Base-by-base conservation (phyloP, 2,329 filamentous ascomycete genomes). In the Cordyceps cicadae region DNA sequence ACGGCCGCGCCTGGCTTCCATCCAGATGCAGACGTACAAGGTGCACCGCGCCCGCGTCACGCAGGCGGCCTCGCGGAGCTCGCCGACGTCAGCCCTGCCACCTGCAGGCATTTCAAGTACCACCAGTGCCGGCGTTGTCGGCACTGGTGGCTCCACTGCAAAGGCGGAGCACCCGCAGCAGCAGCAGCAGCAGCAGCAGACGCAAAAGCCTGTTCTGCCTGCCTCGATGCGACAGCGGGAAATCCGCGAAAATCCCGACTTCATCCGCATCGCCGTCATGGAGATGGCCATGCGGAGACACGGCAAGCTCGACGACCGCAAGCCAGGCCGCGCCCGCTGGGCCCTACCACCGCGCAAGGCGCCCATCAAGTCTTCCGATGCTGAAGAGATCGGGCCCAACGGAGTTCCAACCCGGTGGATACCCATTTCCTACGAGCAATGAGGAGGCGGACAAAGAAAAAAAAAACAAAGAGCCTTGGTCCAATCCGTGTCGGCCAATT, bases 21-120 rank as follows among this genome's bases (percentile, higher is more conserved):
- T 88, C 62, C 85, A 88, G 69, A 87, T 88, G 85, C 84, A 87
- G 67, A 88, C 86, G 0, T 88, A 88, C 76, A 85, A 84, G 68
- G 78, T 84, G 39, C 79, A 80, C 66, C 77, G 78, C 41, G 79
- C 77, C 32, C 76, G 75, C 63, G 75, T 74, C 56, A 66, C 70
- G 12, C 34, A 12, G 34, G 34, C 34, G n/a, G 66, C 67, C n/a
- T 63, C 64, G 17, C 72, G 72, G 54, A 66, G 68, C 56, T 65
- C 75, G 63, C 67, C 69, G 49, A 63, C 69, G 17, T 51, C 54
- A 58, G 54, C 54, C 46, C 46, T 58, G 45, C 54, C 45, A 14
- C 26, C 41, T 53, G 66, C 71, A 21, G 34, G 39, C 39, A 43
- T 17, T 69, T 71, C 70, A 71, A 61, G 64, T 70, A 56, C 64